Conservation (phyloP, 1,139 yeast genomes). For the Hanseniaspora uvarum region DNA sequence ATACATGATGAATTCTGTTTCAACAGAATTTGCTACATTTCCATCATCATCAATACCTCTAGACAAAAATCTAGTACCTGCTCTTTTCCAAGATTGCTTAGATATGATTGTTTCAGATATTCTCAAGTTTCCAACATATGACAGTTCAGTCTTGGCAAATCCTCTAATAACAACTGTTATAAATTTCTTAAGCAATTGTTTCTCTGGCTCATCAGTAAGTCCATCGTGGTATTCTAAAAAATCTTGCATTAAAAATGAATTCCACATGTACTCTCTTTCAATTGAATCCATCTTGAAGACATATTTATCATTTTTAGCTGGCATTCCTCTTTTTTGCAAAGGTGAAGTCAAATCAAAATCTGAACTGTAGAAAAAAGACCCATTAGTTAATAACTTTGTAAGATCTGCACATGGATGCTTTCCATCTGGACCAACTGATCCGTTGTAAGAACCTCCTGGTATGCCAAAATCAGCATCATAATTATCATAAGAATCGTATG, state of each 20-base stretch:
- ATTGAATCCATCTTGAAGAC: slow-evolving; percentile 45
- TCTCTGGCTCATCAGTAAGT: slow-evolving; percentile 46
- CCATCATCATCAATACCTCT: slow-evolving; percentile 95
- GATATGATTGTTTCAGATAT: slow-evolving; percentile 74
- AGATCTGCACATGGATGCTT: slow-evolving; percentile 81
- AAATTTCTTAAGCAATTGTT: slow-evolving; percentile 56
- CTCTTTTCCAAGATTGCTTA: slow-evolving; percentile 88
- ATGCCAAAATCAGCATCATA: slow-evolving; percentile 2
- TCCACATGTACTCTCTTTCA: slow-evolving; percentile 93
- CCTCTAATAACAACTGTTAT: slow-evolving; percentile 89
- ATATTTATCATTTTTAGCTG: slow-evolving; percentile 23
- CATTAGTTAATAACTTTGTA: slow-evolving; percentile 67
- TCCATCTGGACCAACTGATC: slow-evolving; percentile 21
- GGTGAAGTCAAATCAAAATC: slow-evolving; percentile 84
- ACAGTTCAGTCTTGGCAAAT: slow-evolving; percentile 66
- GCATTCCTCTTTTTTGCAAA: slow-evolving; percentile 56
- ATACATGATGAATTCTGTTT: slow-evolving; percentile 72
- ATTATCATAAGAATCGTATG: not conserved
- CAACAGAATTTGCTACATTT: slow-evolving; percentile 91
- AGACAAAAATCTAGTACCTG: slow-evolving; percentile 89
- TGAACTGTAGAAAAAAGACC: slow-evolving; percentile 84
- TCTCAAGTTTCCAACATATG: slow-evolving; percentile 41
- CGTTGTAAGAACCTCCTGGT: slow-evolving; percentile 2
- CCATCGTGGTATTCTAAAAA: slow-evolving; percentile 64
- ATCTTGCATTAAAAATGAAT: slow-evolving; percentile 78